These are phyloP conservation scores for Pleodorina starrii DNA, from an alignment of 139 green algal species.

Conservation along the genomic window DNA sequence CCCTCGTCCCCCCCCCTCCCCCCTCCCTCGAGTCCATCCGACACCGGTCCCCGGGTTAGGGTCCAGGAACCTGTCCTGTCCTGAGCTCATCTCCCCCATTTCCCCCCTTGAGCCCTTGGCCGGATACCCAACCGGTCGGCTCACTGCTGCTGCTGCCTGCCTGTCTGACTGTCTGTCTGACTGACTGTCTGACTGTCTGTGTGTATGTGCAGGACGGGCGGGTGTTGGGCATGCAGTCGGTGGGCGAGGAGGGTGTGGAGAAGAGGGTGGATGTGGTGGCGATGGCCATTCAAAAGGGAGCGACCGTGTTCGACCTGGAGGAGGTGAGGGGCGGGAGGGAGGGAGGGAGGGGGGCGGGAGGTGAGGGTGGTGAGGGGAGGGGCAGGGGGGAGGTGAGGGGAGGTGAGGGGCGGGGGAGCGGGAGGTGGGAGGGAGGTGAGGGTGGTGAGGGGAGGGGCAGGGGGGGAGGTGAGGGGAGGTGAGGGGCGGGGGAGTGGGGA, in stretches of 20 bases:
- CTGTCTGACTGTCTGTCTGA: background rate
- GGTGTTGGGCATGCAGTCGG: constrained; percentile 68
- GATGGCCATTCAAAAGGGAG: constrained; percentile 57
- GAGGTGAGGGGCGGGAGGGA: constrained; percentile 43
- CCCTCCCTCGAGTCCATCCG: too few relatives aligned
- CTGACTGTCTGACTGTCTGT: background rate
- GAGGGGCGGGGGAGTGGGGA: too few relatives aligned
- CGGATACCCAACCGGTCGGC: too few relatives aligned
- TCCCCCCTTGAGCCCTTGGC: too few relatives aligned
- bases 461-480: background rate
- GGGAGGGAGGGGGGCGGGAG: background rate
- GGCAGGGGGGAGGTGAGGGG: background rate
- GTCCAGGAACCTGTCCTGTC: too few relatives aligned
- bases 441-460: background rate
- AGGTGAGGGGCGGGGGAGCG: background rate
- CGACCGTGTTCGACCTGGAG: constrained; percentile 64
- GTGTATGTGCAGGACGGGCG: constrained; percentile 46
- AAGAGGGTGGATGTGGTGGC: constrained; percentile 72
- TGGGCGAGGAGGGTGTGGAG: constrained; percentile 68
- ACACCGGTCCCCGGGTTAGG: too few relatives aligned
- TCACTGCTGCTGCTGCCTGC: too few relatives aligned
- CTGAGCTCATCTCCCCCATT: too few relatives aligned
- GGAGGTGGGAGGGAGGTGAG: background rate
- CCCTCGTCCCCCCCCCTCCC: too few relatives aligned
- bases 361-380: background rate